These are phyloP conservation scores for Evansstolkia leycettana DNA, from an alignment of 495 filamentous ascomycete genomes.

Conservation along the genomic window DNA sequence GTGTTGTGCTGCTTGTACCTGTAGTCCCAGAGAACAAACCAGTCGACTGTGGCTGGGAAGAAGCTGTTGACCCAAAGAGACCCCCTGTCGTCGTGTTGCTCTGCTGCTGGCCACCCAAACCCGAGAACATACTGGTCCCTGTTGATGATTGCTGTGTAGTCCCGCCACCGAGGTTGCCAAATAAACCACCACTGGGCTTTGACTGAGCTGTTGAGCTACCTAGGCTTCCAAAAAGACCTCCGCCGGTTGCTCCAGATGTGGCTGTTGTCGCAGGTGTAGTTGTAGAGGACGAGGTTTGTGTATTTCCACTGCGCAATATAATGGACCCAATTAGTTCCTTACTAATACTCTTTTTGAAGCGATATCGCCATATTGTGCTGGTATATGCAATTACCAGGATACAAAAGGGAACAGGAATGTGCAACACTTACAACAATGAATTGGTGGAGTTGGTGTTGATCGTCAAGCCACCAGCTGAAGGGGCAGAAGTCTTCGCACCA, in stretches of 20 bases:
- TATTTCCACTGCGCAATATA: conserved; percentile 13
- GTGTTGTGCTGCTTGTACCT: conserved; percentile 24
- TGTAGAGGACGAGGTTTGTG: conserved; percentile 15
- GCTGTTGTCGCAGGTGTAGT: conserved; percentile 15
- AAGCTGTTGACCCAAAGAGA: conserved; percentile 39
- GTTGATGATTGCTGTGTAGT: conserved; percentile 23
- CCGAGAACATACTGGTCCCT: conserved; percentile 30
- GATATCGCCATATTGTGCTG: too few relatives aligned
- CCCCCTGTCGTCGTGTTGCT: conserved; percentile 19
- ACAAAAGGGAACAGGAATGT: conserved; percentile 3
- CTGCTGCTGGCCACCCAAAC: conserved; percentile 19
- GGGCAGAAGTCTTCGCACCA: conserved; percentile 48
- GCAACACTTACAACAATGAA: conserved; percentile 52
- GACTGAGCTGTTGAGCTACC: conserved; percentile 16
- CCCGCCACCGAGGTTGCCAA: conserved; percentile 23
- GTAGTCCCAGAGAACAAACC: conserved; percentile 31
- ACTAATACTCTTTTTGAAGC: too few relatives aligned
- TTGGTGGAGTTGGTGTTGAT: conserved; percentile 70
- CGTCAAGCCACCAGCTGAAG: conserved; percentile 43
- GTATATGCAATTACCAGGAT: too few relatives aligned
- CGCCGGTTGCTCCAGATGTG: conserved; percentile 15
- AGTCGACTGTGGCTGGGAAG: conserved; percentile 32
- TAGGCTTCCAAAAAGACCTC: conserved; percentile 27
- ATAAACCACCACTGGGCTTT: conserved; percentile 34
- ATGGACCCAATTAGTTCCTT: background rate